Conservation (phyloP, 2,329 filamentous ascomycete genomes). For the Aspergillus quadricinctus region DNA sequence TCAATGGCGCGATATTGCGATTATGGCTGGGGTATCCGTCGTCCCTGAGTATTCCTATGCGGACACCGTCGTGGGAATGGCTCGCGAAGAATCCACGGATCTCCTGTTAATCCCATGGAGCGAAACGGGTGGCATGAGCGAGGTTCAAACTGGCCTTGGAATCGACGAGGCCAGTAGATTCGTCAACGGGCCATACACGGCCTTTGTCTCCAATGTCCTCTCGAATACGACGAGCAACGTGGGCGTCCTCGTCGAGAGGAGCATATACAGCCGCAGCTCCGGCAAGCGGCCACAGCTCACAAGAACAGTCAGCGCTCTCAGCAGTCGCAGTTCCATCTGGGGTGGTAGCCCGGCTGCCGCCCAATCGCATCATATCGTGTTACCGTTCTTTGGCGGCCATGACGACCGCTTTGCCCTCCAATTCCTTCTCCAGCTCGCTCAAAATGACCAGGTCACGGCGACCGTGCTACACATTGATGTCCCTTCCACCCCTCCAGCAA, state of each 20-base stretch:
- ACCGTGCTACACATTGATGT: conserved; percentile 63
- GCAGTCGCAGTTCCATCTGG: conserved; percentile 57
- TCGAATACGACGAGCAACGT: conserved; percentile 61
- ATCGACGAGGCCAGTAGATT: conserved; percentile 56
- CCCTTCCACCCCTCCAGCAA: conserved; percentile 5
- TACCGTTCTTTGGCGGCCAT: conserved; percentile 77
- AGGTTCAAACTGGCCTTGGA: conserved; percentile 52
- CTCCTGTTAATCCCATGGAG: conserved; percentile 87
- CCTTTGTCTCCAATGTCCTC: conserved; percentile 69
- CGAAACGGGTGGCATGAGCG: conserved; percentile 70
- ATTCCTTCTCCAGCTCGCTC: conserved; percentile 77
- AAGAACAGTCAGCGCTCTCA: conserved; percentile 54
- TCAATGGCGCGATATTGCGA: conserved; percentile 74
- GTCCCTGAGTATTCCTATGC: conserved; percentile 74
- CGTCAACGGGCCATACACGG: conserved; percentile 59
- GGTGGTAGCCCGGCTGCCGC: conserved; percentile 54
- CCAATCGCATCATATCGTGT: conserved; percentile 75
- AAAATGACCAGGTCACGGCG: conserved; percentile 72
- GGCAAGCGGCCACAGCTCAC: conserved; percentile 21
- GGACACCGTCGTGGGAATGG: conserved; percentile 68
- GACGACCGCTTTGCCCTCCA: conserved; percentile 78
- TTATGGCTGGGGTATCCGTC: conserved; percentile 75
- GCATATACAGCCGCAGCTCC: conserved; percentile 43
- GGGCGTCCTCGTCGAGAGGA: conserved; percentile 75
- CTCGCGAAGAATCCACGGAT: conserved; percentile 65